Evolutionary conservation across 176 grass and related monocot genomes (phyloP).

Genomic region (Triticum turgidum): DNA sequence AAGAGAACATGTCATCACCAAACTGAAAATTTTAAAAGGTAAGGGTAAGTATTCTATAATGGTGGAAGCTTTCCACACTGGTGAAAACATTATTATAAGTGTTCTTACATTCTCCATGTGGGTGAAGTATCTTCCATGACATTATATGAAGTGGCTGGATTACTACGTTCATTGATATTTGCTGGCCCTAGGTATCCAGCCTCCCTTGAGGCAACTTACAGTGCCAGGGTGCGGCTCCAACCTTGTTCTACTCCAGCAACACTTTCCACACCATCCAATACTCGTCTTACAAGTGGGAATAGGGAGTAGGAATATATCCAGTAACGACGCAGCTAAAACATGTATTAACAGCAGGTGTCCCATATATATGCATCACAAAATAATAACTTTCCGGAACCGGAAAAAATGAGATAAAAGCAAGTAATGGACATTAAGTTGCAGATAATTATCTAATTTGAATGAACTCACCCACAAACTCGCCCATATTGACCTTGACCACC

Average conservation of each 20-base stretch:
- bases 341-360: background rate
- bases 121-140: background rate
- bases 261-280: background rate
- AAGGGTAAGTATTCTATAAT: background rate
- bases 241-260: background rate
- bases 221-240: background rate
- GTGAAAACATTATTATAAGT: background rate
- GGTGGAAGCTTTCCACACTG: background rate
- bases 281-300: conserved; percentile 2
- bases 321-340: background rate
- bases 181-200: background rate
- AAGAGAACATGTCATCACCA: background rate
- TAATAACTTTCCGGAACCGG: background rate
- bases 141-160: background rate
- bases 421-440: background rate
- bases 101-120: background rate
- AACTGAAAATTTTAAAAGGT: background rate
- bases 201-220: background rate
- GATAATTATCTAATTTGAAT: conserved; percentile 4
- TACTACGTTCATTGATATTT: background rate
- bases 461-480: conserved; percentile 80
- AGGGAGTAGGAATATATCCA: background rate
- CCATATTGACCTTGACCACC: conserved; percentile 99
- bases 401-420: conserved; percentile 5
- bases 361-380: conserved; percentile 1